Evolutionary conservation across 2,329 filamentous ascomycete genomes (phyloP), one percentile per base, ranked within the genome.

Genomic region (Aspergillus phoenicis): DNA sequence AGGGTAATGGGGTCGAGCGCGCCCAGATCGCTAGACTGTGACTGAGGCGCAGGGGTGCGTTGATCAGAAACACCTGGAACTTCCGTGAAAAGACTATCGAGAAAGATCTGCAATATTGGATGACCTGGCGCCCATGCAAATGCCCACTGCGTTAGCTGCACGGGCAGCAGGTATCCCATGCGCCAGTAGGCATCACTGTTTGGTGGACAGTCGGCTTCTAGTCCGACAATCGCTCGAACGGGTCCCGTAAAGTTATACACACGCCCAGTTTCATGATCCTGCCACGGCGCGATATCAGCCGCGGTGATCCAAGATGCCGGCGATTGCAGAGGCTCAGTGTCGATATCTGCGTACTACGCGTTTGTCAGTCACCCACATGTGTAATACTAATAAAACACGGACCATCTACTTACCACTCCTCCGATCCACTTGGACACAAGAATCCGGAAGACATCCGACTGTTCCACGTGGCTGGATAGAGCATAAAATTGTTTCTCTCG

Each of bases 71-170:
- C 20, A 20, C 20, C 20, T 2, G 2, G 20, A 20, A 20, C 20
- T 2, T 57, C 59, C 7, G 28, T 54, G 15, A 58, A 56, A 2
- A 73, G 60, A 15, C 61, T 62, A 17, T 71, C 68, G 38, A 74
- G 62, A 36, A 74, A 75, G 8, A 58, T 57, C 36, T 67, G 62
- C 22, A 74, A 67, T 17, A 73, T 58, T 1, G 72, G 69, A 48
- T 75, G 73, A 1, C 67, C 64, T 3, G 70, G 63, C 1, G 64
- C 61, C 22, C 66, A 66, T 1, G 73, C 73, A 5, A 75, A 64
- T 0, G 71, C 64, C 73, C 73, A 75, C 33, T 75, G 73, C 0
- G 73, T 75, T 6, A 75, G 61, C 54, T 75, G 73, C 15, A 75
- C 60, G 3, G 73, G 70, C 54, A 70, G 70, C 20, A 66, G 62